Base-by-base conservation (phyloP, 2,329 filamentous ascomycete genomes). In the Alternaria metachromatica region DNA sequence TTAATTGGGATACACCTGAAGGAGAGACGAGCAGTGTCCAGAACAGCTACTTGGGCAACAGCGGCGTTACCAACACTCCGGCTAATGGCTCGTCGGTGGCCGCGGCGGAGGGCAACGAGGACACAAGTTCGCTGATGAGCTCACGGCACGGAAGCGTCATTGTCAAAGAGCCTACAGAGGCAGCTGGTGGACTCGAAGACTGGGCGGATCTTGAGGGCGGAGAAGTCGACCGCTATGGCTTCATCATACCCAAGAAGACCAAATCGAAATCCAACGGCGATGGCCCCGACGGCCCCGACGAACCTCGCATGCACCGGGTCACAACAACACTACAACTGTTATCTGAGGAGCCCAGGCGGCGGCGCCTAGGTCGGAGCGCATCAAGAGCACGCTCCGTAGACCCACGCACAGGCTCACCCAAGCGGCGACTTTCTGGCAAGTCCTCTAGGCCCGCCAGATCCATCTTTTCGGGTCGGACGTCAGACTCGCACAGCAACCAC, bases 181-280 rank as follows among this genome's bases (percentile, higher is more conserved):
- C 86, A 30, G 88, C 88, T 21, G 88, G 88, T 8, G 88, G 88
- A 3, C 84, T 89, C 53, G 88, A 90, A 67, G 88, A 90, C 68
- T 90, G 88, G 88, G 83, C 87, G 63, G 84, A 90, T 74, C 79
- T 90, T 11, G 82, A 85, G 18, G 86, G 83, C 6, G 85, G 81
- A 13, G 85, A 89, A 65, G 87, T 90, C 4, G 88, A 90, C 75
- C 83, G 88, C 63, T 90, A 90, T 73, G 88, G 88, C 10, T 90
- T 90, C 78, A 90, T 90, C 64, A 75, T 85, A 13, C 81, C 82
- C 5, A 80, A 76, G 46, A 82, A 79, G 62, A 65, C 68, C 13
- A 64, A 72, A 9, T 81, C 82, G 5, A 72, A 76, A 23, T 76
- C 67, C 5, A 67, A 69, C 45, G 72, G 71, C 6, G 64, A 72